Conservation (phyloP, 495 filamentous ascomycete species). For the Xylaria venustula region DNA sequence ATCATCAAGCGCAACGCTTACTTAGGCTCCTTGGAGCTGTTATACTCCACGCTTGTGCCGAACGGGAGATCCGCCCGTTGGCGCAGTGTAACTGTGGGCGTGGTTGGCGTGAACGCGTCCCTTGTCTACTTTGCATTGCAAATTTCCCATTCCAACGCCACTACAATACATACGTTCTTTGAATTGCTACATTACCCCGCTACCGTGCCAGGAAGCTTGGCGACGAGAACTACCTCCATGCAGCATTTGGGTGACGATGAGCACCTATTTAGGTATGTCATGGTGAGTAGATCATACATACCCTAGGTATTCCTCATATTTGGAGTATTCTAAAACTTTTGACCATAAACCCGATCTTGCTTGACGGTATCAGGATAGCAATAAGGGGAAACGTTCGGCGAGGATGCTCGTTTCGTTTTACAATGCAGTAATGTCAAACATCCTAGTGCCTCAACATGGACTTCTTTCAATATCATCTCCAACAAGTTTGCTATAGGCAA, state of each 20-base stretch:
- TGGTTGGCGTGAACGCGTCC: neutral
- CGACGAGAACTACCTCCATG: slow-evolving; percentile 1
- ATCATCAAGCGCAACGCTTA: neutral
- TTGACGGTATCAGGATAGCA: too few relatives aligned
- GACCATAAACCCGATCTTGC: too few relatives aligned
- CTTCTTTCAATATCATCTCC: too few relatives aligned
- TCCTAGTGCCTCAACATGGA: too few relatives aligned
- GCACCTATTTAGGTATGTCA: too few relatives aligned
- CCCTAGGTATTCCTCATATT: too few relatives aligned
- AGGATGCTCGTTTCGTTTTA: too few relatives aligned
- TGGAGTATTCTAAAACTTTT: too few relatives aligned
- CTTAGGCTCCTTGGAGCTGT: neutral
- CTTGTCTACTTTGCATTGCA: slow-evolving; percentile 7
- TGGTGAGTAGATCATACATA: too few relatives aligned
- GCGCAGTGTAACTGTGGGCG: neutral
- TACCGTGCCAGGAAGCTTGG: neutral
- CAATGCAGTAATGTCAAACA: too few relatives aligned
- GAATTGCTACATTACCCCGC: slow-evolving; percentile 10
- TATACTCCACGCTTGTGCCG: slow-evolving; percentile 3
- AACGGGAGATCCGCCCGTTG: slow-evolving; percentile 3
- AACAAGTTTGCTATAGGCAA: too few relatives aligned
- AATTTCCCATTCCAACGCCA: slow-evolving; percentile 9
- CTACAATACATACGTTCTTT: neutral
- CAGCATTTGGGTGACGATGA: neutral
- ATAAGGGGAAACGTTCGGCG: too few relatives aligned